Conservation (phyloP, 2,329 filamentous ascomycete genomes). For the Sporothrix pallida region DNA sequence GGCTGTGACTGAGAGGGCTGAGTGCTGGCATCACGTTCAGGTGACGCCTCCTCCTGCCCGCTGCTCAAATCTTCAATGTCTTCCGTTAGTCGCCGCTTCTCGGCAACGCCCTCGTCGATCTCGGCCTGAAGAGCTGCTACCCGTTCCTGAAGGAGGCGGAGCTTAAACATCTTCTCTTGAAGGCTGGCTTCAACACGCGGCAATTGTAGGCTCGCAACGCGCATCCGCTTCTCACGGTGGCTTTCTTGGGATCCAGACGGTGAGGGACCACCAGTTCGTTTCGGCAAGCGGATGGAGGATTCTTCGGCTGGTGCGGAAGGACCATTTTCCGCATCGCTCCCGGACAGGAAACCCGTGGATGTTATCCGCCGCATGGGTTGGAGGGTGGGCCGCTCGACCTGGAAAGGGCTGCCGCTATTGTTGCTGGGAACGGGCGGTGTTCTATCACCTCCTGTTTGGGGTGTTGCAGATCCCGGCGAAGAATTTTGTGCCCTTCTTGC, state of each 20-base stretch:
- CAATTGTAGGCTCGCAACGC: constrained; percentile 49
- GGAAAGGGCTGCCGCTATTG: constrained; percentile 23
- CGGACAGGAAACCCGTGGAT: constrained; percentile 24
- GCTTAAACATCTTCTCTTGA: constrained; percentile 54
- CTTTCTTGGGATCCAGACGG: constrained; percentile 20
- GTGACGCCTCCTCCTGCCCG: constrained; percentile 45
- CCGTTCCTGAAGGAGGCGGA: constrained; percentile 55
- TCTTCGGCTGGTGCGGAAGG: background rate
- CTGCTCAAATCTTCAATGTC: constrained; percentile 48
- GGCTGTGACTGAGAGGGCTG: background rate
- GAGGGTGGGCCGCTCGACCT: background rate
- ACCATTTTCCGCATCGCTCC: background rate
- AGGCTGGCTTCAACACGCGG: constrained; percentile 49
- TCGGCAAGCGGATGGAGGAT: constrained; percentile 41
- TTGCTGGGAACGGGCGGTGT: constrained; percentile 42
- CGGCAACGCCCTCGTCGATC: constrained; percentile 46
- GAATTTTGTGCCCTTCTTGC: constrained; percentile 55
- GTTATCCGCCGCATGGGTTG: constrained; percentile 30
- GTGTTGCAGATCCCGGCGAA: constrained; percentile 42
- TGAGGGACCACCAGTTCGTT: constrained; percentile 37
- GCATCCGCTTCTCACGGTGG: constrained; percentile 42
- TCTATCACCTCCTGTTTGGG: constrained; percentile 37
- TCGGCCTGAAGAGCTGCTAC: constrained; percentile 57
- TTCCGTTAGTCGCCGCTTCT: constrained; percentile 44
- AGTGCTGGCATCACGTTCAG: background rate